These are phyloP conservation scores for Ceratobasidium sp. DNA, from an alignment of 1,284 basidiomycete species.

Conservation along the genomic window DNA sequence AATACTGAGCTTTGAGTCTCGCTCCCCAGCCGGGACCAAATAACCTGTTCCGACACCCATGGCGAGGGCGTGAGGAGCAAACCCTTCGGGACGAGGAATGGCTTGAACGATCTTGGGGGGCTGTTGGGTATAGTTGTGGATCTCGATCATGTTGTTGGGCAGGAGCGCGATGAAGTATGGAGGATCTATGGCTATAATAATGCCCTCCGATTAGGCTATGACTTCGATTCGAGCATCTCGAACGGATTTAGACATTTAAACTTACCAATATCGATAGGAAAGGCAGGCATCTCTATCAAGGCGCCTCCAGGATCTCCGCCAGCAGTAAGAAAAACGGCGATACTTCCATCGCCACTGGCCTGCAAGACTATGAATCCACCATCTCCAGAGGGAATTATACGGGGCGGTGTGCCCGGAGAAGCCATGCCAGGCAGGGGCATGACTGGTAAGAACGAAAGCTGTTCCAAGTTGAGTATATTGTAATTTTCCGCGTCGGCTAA, in stretches of 20 bases:
- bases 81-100: slow-evolving; percentile 57
- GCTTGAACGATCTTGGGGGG: slow-evolving; percentile 78
- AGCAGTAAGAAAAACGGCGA: slow-evolving; percentile 58
- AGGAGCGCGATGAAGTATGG: slow-evolving; percentile 81
- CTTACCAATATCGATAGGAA: slow-evolving; percentile 77
- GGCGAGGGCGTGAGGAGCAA: slow-evolving; percentile 44
- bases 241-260: not conserved
- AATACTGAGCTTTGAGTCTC: slow-evolving; percentile 36
- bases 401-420: slow-evolving; percentile 62
- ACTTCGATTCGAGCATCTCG: slow-evolving; percentile 7
- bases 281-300: slow-evolving; percentile 81
- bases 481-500: slow-evolving; percentile 76
- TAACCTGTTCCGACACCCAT: slow-evolving; percentile 26
- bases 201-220: not conserved
- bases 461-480: slow-evolving; percentile 78
- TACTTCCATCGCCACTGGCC: slow-evolving; percentile 29
- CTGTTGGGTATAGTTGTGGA: slow-evolving; percentile 70
- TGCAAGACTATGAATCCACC: slow-evolving; percentile 15
- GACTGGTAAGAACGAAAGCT: slow-evolving; percentile 67
- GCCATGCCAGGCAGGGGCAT: slow-evolving; percentile 59
- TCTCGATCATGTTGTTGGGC: slow-evolving; percentile 76
- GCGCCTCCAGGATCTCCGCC: slow-evolving; percentile 88
- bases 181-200: slow-evolving; percentile 74
- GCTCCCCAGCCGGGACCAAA: slow-evolving; percentile 38
- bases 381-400: slow-evolving; percentile 41